Base-by-base conservation (phyloP, 2,329 filamentous ascomycete genomes). In the Orbilia javanica region DNA sequence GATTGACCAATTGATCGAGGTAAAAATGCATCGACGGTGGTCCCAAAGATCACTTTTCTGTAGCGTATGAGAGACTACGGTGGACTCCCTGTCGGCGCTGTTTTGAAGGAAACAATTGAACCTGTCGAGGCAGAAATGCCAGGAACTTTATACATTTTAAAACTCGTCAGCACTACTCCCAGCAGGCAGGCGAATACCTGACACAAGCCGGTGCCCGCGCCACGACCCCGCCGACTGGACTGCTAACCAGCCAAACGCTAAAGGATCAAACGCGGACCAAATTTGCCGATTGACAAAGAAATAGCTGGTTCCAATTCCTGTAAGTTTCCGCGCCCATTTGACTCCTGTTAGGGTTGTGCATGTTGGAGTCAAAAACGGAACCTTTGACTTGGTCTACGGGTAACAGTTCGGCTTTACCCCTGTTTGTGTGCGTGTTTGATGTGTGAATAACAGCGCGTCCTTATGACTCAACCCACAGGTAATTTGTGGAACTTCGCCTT, bases 391-490 rank as follows among this genome's bases (percentile, higher is more conserved):
- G 44, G 46, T 31, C n/a, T n/a, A n/a, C n/a, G n/a, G n/a, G n/a
- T n/a, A n/a, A n/a, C n/a, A n/a, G n/a, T n/a, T n/a, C n/a, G n/a
- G n/a, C n/a, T n/a, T 22, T 64, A 25, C 31, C 60, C 39, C 60
- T 65, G 62, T 20, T 48, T 8, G 7, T 64, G n/a, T 18, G 39
- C 39, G 39, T 65, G 62, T 20, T 48, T 8, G 7, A 29, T 39
- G 31, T 27, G n/a, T 29, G 4, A 67, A 52, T 13, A 25, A n/a
- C 29, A 20, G 31, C 53, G n/a, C 18, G 53, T 4, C 27, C n/a
- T n/a, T 53, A 25, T 74, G 70, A 68, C 52, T 75, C 71, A 75
- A 63, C 25, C 2, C 2, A 4, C 53, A 18, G 34, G n/a, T n/a
- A n/a, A n/a, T n/a, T 11, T 15, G 11, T 50, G 20, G 18, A 48